Evolutionary conservation across 1,139 yeast genomes (phyloP).

Genomic region (Petasospora fabianii): DNA sequence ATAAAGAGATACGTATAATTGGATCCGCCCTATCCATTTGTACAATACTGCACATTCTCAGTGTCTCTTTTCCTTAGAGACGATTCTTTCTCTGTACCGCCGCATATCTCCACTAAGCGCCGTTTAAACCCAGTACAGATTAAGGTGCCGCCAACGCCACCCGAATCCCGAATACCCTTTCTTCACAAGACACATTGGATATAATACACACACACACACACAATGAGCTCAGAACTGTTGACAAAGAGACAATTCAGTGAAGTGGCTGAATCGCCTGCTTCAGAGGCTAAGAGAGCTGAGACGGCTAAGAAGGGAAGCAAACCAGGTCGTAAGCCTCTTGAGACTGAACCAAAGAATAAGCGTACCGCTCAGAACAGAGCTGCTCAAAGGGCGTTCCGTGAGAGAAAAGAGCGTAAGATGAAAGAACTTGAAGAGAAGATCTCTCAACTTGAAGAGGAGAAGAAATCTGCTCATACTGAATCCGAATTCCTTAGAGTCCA

Average conservation of each 20-base stretch:
- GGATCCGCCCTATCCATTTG: too few species aligned
- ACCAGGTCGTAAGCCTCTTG: conserved; percentile 73
- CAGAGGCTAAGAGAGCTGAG: conserved; percentile 23
- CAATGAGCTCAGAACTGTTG: not conserved
- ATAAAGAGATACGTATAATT: too few species aligned
- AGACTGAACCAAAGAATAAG: conserved; percentile 76
- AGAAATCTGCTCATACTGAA: conserved; percentile 60
- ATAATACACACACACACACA: not conserved
- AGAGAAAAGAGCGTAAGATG: conserved; percentile 85
- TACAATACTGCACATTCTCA: too few species aligned
- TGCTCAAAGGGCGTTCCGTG: conserved; percentile 95
- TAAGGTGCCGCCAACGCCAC: too few species aligned
- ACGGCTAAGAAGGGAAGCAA: conserved; percentile 33
- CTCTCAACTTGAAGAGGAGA: conserved; percentile 62
- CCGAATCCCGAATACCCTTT: too few species aligned
- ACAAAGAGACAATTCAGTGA: conserved; percentile 19
- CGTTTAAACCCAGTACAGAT: too few species aligned
- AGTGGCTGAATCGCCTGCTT: conserved; percentile 11
- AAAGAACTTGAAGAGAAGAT: conserved; percentile 83
- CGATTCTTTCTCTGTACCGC: too few species aligned
- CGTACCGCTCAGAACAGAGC: conserved; percentile 97
- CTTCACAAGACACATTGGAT: too few species aligned
- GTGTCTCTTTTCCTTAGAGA: too few species aligned
- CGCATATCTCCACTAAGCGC: too few species aligned
- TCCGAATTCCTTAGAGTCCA: conserved; percentile 72